Percentiles rank a stretch among this genome's conserved stretches.
Conservation (phyloP, 1,139 yeast species). For the Pichia sp. region DNA sequence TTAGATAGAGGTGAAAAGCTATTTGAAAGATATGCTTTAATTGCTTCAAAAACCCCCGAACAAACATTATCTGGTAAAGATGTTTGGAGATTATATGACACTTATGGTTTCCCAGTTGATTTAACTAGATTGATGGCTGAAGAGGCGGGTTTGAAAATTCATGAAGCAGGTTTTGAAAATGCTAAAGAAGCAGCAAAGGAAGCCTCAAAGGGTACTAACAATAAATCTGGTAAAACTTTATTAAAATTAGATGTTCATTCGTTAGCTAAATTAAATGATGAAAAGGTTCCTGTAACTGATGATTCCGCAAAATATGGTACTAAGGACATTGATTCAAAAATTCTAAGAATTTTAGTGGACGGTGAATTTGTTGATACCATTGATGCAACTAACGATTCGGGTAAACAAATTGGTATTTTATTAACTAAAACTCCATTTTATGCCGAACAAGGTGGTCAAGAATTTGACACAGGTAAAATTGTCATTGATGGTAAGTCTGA, state of each 20-base stretch:
- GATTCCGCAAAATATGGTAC: conserved; percentile 69
- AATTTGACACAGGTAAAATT: conserved; percentile 87
- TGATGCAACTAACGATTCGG: conserved; percentile 29
- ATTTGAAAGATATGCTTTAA: conserved; percentile 85
- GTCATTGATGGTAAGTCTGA: conserved; percentile 84
- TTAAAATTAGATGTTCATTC: conserved; percentile 89
- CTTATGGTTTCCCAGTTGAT: conserved; percentile 99
- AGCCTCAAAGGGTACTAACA: conserved; percentile 87
- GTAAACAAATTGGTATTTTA: conserved; percentile 66
- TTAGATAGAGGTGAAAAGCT: conserved; percentile 96
- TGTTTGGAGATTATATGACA: conserved; percentile 97
- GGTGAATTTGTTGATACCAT: conserved; percentile 47
- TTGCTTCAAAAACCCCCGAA: conserved; percentile 68
- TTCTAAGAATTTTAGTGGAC: conserved; percentile 61
- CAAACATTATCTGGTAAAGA: conserved; percentile 85
- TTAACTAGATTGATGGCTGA: conserved; percentile 97
- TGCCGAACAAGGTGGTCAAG: conserved; percentile 99
- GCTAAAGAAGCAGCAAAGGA: conserved; percentile 86
- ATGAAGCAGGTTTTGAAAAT: conserved; percentile 82
- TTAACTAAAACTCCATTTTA: conserved; percentile 90
- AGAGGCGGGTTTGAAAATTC: conserved; percentile 91
- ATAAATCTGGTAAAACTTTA: conserved; percentile 42
- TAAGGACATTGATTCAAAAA: conserved; percentile 53
- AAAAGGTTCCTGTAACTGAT: conserved; percentile 70
- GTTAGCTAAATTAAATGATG: conserved; percentile 55